Base-by-base conservation (phyloP, 208 protist species). In the Crithidia expoeki region DNA sequence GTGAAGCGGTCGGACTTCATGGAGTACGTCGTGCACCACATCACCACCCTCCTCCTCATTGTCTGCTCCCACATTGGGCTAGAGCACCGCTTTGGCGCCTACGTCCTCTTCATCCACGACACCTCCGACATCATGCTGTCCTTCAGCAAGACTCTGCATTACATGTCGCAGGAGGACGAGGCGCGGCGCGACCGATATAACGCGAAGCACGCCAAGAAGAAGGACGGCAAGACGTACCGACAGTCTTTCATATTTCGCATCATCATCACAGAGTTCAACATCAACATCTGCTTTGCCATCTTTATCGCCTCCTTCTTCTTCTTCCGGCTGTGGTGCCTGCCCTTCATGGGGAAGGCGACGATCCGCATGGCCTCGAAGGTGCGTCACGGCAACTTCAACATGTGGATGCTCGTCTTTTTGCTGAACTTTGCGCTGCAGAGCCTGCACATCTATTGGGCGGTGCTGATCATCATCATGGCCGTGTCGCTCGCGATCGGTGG, bases 61-160 rank as follows among this genome's bases (percentile, higher is more conserved):
- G 17, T 87, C 30, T 74, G 72, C 72, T 89, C 83, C 11, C 79
- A 90, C 73, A 51, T 82, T 27, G 80, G 75, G 19, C 83, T 78
- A 28, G 72, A 90, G 68, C 85, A 92, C 70, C 88, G 88, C 63
- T 73, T 88, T 52, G 88, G 88, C 25, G 80, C 71, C 32, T 92
- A 90, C 52, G 81, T 90, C 3, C 73, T 94, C 27, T 90, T 91
- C 60, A 80, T 94, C 47, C 88, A 94, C 69, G 85, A 94, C 53
- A 68, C 72, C 44, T 86, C 81, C 34, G 88, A 94, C 62, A 88
- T 94, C 68, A 80, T 90, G 76, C 76, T 94, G 3, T 80, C 60
- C 11, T 30, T 88, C 47, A 75, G 69, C 63, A 94, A 94, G 49
- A 42, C 61, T 14, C 51, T 91, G 4, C 80, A 89, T 57, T 94